Conservation (phyloP, 106 monocot species). For the Posidonia australis region DNA sequence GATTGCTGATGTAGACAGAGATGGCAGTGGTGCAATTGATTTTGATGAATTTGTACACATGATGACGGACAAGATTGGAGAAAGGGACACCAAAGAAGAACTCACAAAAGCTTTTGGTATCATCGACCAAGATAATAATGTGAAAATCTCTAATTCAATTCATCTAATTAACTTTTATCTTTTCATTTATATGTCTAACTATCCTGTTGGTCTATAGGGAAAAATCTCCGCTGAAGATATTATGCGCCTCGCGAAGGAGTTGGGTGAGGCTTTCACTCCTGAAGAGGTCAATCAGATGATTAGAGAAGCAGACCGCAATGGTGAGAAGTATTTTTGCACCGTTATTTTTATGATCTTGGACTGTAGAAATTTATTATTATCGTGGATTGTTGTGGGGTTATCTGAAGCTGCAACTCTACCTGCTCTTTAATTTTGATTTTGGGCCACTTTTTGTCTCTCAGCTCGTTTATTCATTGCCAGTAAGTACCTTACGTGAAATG, state of each 20-base stretch:
- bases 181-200: not conserved
- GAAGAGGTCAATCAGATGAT: slow-evolving; percentile 84
- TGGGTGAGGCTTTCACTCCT: slow-evolving; percentile 69
- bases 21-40: slow-evolving; percentile 89
- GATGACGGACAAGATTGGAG: slow-evolving; percentile 95
- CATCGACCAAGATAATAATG: slow-evolving; percentile 87
- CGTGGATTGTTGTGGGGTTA: too few relatives aligned
- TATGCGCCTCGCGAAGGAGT: slow-evolving; percentile 53
- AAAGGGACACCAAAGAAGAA: slow-evolving; percentile 80
- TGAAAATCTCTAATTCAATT: slow-evolving; percentile 10
- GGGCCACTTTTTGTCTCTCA: too few relatives aligned
- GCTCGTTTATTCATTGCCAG: too few relatives aligned
- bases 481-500: too few relatives aligned
- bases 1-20: slow-evolving; percentile 97
- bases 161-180: slow-evolving; percentile 3
- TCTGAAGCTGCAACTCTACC: too few relatives aligned
- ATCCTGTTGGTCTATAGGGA: slow-evolving; percentile 32
- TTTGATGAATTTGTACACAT: slow-evolving; percentile 88
- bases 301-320: slow-evolving; percentile 59
- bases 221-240: slow-evolving; percentile 83
- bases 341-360: not conserved
- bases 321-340: slow-evolving; percentile 21
- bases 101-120: slow-evolving; percentile 74
- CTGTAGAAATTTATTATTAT: not conserved
- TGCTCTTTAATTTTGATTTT: too few relatives aligned